Evolutionary conservation across 805 yeast species (phyloP).

Genomic region (Pichia scutulata): DNA sequence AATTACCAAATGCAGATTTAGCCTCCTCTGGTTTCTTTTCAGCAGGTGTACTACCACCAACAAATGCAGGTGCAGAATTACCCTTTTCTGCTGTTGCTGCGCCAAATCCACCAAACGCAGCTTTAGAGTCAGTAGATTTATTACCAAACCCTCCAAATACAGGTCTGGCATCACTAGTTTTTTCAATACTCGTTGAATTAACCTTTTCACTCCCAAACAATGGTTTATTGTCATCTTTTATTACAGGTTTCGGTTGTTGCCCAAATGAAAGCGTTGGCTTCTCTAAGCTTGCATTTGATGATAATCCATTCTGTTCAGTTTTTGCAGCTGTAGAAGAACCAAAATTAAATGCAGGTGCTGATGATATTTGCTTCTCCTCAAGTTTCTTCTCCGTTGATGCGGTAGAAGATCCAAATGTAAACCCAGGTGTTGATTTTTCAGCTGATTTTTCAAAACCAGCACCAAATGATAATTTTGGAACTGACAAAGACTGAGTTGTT

Average conservation of each 20-base stretch:
- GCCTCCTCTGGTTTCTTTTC: slow-evolving; percentile 4
- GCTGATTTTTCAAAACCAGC: background rate
- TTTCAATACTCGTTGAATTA: background rate
- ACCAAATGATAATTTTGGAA: background rate
- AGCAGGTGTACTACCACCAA: background rate
- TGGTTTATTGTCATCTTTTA: background rate
- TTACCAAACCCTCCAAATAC: background rate
- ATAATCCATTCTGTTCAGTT: background rate
- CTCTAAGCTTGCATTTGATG: background rate
- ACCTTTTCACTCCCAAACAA: background rate
- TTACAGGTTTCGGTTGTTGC: background rate
- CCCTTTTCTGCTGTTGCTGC: background rate
- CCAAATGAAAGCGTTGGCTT: background rate
- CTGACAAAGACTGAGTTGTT: background rate
- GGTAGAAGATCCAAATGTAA: background rate
- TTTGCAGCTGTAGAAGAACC: background rate
- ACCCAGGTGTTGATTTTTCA: background rate
- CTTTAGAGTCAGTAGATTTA: background rate
- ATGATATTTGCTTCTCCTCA: background rate
- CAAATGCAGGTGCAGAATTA: background rate
- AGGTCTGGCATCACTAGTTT: background rate
- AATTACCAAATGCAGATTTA: slow-evolving; percentile 13
- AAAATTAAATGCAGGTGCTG: background rate
- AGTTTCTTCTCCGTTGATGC: background rate
- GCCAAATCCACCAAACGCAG: background rate